Base-by-base conservation (phyloP, 2,329 filamentous ascomycete species). In the Pezizomycotina sp. region DNA sequence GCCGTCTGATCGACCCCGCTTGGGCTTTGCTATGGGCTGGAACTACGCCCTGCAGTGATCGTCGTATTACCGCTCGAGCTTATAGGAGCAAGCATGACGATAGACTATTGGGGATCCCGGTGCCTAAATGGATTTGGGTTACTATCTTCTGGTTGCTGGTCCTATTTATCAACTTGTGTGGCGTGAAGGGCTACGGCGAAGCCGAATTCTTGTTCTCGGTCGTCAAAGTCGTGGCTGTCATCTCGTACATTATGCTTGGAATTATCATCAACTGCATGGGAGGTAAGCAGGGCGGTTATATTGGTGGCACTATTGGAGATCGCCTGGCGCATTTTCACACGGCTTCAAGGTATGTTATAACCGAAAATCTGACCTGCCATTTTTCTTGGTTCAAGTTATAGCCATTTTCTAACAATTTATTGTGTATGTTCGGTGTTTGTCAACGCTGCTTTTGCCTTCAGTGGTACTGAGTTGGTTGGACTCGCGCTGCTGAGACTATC, bases 1-100 rank as follows among this genome's bases (percentile, higher is more conserved):
- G 82, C 19, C 72, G 86, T 12, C 93, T 95, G 52, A 59, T 95
- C 12, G 83, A 93, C 53, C 86, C 84, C 1, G 84, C 84, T 0
- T 92, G 82, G 82, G 83, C 0, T 92, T 92, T 53, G 80, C 82
- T 29, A 91, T 92, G 79, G 83, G 42, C n/a, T 45, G 42, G 37
- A 41, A 74, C 52, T 91, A 92, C 56, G 80, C 79, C 4, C 56
- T 92, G 48, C 79, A 91, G 58, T 92, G 84, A 84, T 66, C 2
- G 68, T 82, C 22, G 72, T 84, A 0, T 58, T 92, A 20, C 83
- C 83, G 0, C 63, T 92, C 23, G 83, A 92, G 56, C 77, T 92
- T 38, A 81, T 92, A 44, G 79, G 82, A 2, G 83, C 82, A 2
- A 77, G 81, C 2, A 71, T 92, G 14, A 91, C 82, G 0, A 74